phyloP scores from a whole-genome alignment of 148 eudicot genomes.

The Heliamphora exappendiculata region DNA sequence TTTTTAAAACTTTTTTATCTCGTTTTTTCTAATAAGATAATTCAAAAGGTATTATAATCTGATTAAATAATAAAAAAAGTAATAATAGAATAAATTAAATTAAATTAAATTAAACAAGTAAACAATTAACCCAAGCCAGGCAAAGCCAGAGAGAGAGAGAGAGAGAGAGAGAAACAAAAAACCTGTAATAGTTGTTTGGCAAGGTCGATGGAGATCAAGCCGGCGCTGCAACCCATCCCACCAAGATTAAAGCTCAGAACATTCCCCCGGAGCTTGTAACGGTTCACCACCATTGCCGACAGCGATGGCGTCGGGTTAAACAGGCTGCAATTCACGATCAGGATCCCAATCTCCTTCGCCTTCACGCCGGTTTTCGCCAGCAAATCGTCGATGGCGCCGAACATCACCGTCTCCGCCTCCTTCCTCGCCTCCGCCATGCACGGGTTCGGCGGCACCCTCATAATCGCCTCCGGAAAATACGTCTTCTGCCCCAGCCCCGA shows the following conservation, averaged over 20 bases:
- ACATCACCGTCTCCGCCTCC: slow-evolving; percentile 37
- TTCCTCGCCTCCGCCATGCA: slow-evolving; percentile 25
- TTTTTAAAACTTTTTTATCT: neutral
- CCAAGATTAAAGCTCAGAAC: slow-evolving; percentile 36
- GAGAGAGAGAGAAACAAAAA: neutral
- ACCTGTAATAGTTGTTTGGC: slow-evolving; percentile 38
- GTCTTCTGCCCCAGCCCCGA: slow-evolving; percentile 33
- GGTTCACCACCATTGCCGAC: slow-evolving; percentile 32
- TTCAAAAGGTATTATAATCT: too few species aligned
- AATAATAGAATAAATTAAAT: neutral
- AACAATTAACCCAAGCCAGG: too few species aligned
- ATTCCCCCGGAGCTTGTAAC: slow-evolving; percentile 32
- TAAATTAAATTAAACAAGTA: neutral
- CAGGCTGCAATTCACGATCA: slow-evolving; percentile 30
- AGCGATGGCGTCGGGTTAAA: slow-evolving; percentile 37
- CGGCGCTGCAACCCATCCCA: slow-evolving; percentile 51
- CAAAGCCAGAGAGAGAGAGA: neutral
- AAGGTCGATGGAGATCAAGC: slow-evolving; percentile 36
- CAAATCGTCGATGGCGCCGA: slow-evolving; percentile 30
- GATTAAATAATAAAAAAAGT: too few species aligned
- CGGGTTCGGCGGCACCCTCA: slow-evolving; percentile 15
- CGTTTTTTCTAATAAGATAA: neutral
- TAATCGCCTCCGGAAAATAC: slow-evolving; percentile 20
- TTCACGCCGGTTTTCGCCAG: slow-evolving; percentile 33
- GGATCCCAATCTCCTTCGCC: slow-evolving; percentile 34